A percentile compares a stretch with the other conserved stretches of the same genome.
Evolutionary conservation across 768 basidiomycete genomes (phyloP).

Genomic region (Trametes maxima): DNA sequence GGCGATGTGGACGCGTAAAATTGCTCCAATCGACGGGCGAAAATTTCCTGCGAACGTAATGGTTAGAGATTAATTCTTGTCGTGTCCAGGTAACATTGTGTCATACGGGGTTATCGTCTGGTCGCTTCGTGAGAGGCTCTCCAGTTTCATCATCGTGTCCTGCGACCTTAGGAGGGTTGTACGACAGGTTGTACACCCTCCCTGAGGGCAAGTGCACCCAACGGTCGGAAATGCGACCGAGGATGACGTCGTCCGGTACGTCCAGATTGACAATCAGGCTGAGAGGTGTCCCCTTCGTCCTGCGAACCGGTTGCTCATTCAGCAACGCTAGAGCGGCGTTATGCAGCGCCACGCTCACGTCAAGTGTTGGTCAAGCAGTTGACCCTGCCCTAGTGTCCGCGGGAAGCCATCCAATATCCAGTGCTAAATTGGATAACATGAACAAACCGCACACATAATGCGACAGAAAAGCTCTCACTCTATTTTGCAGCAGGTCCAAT

Average conservation of each 20-base stretch:
- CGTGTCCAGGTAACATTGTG: conserved; percentile 4
- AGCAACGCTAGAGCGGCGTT: too few species aligned
- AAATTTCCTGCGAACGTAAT: conserved; percentile 58
- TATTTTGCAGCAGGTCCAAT: conserved; percentile 64
- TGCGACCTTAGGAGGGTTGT: conserved; percentile 78
- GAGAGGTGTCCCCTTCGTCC: conserved; percentile 64
- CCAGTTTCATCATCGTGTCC: conserved; percentile 87
- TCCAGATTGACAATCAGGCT: conserved; percentile 85
- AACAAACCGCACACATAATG: not conserved
- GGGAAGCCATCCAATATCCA: conserved; percentile 96
- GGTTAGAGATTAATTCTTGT: not conserved
- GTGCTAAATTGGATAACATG: conserved; percentile 48
- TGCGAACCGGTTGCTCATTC: conserved; percentile 30
- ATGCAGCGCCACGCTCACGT: conserved; percentile 44
- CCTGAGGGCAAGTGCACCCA: conserved; percentile 90
- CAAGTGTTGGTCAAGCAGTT: conserved; percentile 76
- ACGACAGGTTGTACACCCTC: conserved; percentile 87
- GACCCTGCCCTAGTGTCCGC: conserved; percentile 82
- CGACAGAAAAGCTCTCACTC: conserved; percentile 43
- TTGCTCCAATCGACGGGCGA: conserved; percentile 70
- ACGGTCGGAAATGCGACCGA: conserved; percentile 85
- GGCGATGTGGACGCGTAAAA: conserved; percentile 85
- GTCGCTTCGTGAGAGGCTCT: conserved; percentile 83
- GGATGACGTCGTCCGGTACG: conserved; percentile 85
- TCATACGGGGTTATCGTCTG: conserved; percentile 87